A percentile compares a stretch with the other conserved stretches of the same genome.
These are phyloP conservation scores for Ashbya aceris DNA, from an alignment of 1,139 yeast species.

Conservation along the genomic window DNA sequence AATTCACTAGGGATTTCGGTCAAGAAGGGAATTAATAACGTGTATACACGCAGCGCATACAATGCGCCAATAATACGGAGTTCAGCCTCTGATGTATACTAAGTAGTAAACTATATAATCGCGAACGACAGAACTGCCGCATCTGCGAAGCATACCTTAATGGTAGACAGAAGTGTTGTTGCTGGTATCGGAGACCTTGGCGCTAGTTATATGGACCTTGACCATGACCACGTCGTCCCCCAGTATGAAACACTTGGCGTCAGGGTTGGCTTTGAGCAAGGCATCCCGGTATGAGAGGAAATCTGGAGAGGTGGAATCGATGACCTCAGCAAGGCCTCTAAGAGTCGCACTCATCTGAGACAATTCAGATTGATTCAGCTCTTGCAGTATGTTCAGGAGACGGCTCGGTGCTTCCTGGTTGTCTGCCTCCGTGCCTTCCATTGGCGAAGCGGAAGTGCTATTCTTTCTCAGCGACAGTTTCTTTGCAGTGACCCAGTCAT, in stretches of 20 bases:
- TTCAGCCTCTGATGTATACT: not conserved
- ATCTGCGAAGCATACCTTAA: slow-evolving; percentile 19
- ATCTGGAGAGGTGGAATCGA: slow-evolving; percentile 35
- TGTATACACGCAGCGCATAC: not conserved
- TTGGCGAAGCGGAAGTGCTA: slow-evolving; percentile 18
- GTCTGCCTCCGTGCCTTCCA: slow-evolving; percentile 13
- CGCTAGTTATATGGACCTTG: slow-evolving; percentile 52
- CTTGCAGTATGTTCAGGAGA: slow-evolving; percentile 55
- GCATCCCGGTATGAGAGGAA: slow-evolving; percentile 47
- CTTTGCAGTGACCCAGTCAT: slow-evolving; percentile 74
- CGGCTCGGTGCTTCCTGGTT: slow-evolving; percentile 17
- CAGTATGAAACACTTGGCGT: slow-evolving; percentile 60
- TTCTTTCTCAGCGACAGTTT: slow-evolving; percentile 27
- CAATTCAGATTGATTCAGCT: slow-evolving; percentile 65
- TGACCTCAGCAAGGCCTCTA: slow-evolving; percentile 56
- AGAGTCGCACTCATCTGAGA: slow-evolving; percentile 73
- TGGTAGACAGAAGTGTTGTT: slow-evolving; percentile 47
- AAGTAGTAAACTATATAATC: slow-evolving; percentile 1
- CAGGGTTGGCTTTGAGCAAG: slow-evolving; percentile 52
- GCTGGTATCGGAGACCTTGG: slow-evolving; percentile 74
- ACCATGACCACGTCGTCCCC: slow-evolving; percentile 57
- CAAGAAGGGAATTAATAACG: slow-evolving; percentile 73
- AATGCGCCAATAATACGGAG: not conserved
- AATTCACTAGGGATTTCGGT: slow-evolving; percentile 90
- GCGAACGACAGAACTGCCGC: not conserved